Conservation (phyloP, 352 stramenopile species). For the Globisporangium spiculum region DNA sequence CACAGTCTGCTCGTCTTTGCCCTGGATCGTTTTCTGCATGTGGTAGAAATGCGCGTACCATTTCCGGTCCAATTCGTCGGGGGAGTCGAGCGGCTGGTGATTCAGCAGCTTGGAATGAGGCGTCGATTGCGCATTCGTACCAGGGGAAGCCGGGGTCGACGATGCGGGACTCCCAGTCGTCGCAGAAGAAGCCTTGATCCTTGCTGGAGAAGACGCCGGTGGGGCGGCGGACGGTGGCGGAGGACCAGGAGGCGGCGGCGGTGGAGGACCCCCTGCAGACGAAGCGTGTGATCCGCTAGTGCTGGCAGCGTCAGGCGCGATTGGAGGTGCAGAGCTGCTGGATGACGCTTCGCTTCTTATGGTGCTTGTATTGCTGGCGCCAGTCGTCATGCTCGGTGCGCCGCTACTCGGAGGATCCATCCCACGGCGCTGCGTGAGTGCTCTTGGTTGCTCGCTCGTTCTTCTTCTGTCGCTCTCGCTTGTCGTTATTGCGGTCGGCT, state of each 20-base stretch:
- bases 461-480: background rate
- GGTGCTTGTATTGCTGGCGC: slow-evolving; percentile 1
- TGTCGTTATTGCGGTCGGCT: background rate
- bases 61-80: slow-evolving; percentile 81
- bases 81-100: slow-evolving; percentile 63
- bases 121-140: slow-evolving; percentile 23
- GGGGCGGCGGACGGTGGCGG: slow-evolving; percentile 27
- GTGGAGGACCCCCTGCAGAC: slow-evolving; percentile 21
- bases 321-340: background rate
- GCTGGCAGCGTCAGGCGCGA: background rate
- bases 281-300: slow-evolving; percentile 2
- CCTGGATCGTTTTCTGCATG: slow-evolving; percentile 79
- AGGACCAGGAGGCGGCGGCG: slow-evolving; percentile 36
- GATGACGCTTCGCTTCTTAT: slow-evolving; percentile 5
- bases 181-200: slow-evolving; percentile 10
- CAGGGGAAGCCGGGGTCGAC: slow-evolving; percentile 30
- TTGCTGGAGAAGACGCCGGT: slow-evolving; percentile 13
- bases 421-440: background rate
- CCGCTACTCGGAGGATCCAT: slow-evolving; percentile 11
- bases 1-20: slow-evolving; percentile 55
- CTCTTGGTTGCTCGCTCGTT: background rate
- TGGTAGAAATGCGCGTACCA: slow-evolving; percentile 86
- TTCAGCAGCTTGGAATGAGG: slow-evolving; percentile 75
- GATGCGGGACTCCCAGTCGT: slow-evolving; percentile 10
- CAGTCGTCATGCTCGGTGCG: background rate